Base-by-base conservation (phyloP, 192 early-diverging fungal genomes). In the Spizellomyces sp. region DNA sequence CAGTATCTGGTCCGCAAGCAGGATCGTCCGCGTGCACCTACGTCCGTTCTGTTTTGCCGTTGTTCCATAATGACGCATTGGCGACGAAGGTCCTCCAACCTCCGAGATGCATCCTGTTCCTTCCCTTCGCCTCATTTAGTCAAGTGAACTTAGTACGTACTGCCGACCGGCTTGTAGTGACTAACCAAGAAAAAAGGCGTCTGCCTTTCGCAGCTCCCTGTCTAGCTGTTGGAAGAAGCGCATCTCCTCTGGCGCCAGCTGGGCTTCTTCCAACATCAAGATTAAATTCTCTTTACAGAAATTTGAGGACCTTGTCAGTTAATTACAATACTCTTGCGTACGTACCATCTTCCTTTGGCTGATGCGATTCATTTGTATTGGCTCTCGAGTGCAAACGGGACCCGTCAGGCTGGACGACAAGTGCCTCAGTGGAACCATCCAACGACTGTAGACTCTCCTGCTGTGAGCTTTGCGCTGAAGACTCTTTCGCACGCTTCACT, bases 191-290 rank as follows among this genome's bases (percentile, higher is more conserved):
- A 48, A 75, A 36, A 75, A 75, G 8, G 17, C 47, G 48, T 75
- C 66, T 5, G 73, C 73, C 47, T 75, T 75, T 43, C 52, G 50
- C 44, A 75, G 19, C 48, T 75, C 73, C 19, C 41, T 14, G 50
- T 75, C 73, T 66, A 75, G 50, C 36, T 44, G 14, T 21, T 19
- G 21, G 48, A 75, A 75, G 43, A 75, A 75, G 1, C 17, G 50
- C 10, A 45, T 4, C 27, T 68, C 73, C 52, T 44, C 59, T 2
- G n/a, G n/a, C 6, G 9, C 19, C 58, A 75, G 50, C 27, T 75
- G 45, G n/a, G 46, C 36, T 56, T 67, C 73, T 48, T 75, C 73
- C 48, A 75, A 46, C 10, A n/a, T 14, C 45, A 67, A 15, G 15
- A 66, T 14, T 41, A 67, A 59, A 15, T 17, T n/a, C 5, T 45